Conservation (phyloP, 2,329 filamentous ascomycete species). For the Zarea fungicola region DNA sequence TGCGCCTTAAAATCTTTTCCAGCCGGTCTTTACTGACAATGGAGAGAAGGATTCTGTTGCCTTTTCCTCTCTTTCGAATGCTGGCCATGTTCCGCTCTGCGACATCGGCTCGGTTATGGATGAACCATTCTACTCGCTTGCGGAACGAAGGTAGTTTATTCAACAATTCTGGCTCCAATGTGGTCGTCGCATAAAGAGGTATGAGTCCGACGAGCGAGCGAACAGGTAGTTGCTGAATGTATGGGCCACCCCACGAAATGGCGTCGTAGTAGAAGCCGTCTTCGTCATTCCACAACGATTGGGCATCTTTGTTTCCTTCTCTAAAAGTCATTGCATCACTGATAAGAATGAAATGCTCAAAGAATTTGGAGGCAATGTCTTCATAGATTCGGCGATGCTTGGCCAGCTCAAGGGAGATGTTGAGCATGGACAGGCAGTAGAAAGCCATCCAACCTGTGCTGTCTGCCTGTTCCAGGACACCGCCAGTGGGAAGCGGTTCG, state of each 20-base stretch:
- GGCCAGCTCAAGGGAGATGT: slow-evolving; percentile 89
- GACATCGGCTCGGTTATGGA: slow-evolving; percentile 78
- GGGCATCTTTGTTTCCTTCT: slow-evolving; percentile 62
- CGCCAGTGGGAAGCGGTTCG: slow-evolving; percentile 87
- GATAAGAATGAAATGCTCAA: slow-evolving; percentile 97
- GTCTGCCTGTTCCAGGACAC: slow-evolving; percentile 91
- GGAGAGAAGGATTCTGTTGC: slow-evolving; percentile 78
- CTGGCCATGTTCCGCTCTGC: slow-evolving; percentile 93
- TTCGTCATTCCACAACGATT: slow-evolving; percentile 92
- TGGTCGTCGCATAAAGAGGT: slow-evolving; percentile 85
- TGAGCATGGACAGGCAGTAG: slow-evolving; percentile 93
- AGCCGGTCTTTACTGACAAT: slow-evolving; percentile 92
- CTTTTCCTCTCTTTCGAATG: slow-evolving; percentile 85
- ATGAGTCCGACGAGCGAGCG: slow-evolving; percentile 90
- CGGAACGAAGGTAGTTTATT: slow-evolving; percentile 91
- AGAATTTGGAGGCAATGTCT: slow-evolving; percentile 96
- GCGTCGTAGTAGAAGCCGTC: slow-evolving; percentile 99
- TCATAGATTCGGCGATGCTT: slow-evolving; percentile 95
- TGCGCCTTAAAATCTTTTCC: slow-evolving; percentile 79
- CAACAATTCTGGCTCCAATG: slow-evolving; percentile 88
- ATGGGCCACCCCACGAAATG: slow-evolving; percentile 91
- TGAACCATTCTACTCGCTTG: slow-evolving; percentile 89
- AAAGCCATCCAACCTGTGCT: slow-evolving; percentile 99
- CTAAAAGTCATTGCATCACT: slow-evolving; percentile 94
- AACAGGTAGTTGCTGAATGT: slow-evolving; percentile 87